These are phyloP conservation scores for Tetrahymena malaccensis DNA, from an alignment of 73 alveolate genomes.

Conservation along the genomic window DNA sequence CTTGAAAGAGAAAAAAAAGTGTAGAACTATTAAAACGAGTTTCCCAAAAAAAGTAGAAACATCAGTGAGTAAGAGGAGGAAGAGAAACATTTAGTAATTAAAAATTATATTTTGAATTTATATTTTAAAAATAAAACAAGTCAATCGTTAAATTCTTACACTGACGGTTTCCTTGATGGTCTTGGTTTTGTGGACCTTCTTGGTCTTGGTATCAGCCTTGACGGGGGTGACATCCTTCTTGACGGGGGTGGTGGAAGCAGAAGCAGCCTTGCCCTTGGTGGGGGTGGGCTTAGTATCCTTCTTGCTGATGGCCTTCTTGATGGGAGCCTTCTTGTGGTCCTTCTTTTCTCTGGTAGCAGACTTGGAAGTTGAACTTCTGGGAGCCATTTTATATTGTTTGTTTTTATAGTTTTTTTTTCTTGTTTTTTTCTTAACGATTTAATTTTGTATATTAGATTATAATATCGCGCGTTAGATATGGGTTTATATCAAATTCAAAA, in stretches of 20 bases:
- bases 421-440: neutral
- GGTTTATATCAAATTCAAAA: neutral
- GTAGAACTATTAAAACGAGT: neutral
- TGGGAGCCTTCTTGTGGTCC: neutral
- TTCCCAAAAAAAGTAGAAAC: neutral
- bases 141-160: neutral
- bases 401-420: neutral
- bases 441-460: neutral
- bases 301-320: neutral
- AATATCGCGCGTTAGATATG: neutral
- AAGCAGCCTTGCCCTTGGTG: neutral
- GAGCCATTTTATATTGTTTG: neutral
- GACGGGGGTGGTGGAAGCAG: neutral
- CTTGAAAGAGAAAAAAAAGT: neutral
- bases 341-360: neutral
- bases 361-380: neutral
- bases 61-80: neutral
- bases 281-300: neutral
- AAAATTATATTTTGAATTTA: neutral
- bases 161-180: neutral
- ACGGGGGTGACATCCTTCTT: neutral
- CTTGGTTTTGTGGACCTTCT: neutral
- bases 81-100: neutral
- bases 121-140: neutral
- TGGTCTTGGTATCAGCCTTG: neutral